Evolutionary conservation across 2,329 filamentous ascomycete species (phyloP).

Genomic region (Talaromyces sp.): DNA sequence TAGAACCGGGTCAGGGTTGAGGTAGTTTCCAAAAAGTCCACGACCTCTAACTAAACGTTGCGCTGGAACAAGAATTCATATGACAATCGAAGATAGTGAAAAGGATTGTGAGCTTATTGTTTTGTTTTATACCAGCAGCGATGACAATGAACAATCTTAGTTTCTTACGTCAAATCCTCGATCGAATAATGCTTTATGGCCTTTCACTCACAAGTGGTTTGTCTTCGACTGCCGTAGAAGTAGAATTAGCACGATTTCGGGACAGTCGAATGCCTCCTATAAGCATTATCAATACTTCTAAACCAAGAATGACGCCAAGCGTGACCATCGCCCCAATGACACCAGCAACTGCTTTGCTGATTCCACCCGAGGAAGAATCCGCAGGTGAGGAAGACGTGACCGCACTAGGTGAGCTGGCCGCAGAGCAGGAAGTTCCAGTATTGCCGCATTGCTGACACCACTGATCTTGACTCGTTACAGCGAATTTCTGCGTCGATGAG

Average conservation of each 20-base stretch:
- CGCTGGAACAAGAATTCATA: too few relatives aligned
- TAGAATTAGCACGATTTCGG: slow-evolving; percentile 43
- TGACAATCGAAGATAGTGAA: too few relatives aligned
- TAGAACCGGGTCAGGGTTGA: not conserved
- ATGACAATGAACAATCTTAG: not conserved
- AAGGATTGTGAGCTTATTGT: too few relatives aligned
- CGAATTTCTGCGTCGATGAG: slow-evolving; percentile 59
- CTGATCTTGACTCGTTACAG: slow-evolving; percentile 58
- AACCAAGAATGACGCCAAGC: slow-evolving; percentile 57
- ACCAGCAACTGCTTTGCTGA: slow-evolving; percentile 70
- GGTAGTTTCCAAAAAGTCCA: too few relatives aligned
- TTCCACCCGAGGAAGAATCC: slow-evolving; percentile 32
- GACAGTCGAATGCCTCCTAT: slow-evolving; percentile 57
- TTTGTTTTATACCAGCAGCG: too few relatives aligned
- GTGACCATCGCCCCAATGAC: slow-evolving; percentile 73
- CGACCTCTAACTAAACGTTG: too few relatives aligned
- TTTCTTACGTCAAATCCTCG: not conserved
- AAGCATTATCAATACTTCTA: slow-evolving; percentile 53
- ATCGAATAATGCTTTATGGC: not conserved
- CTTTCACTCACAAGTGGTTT: not conserved
- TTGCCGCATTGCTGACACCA: slow-evolving; percentile 79
- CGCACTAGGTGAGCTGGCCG: slow-evolving; percentile 15
- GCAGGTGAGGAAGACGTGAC: slow-evolving; percentile 12
- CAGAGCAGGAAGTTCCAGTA: slow-evolving; percentile 56
- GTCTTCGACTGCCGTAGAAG: not conserved